A percentile compares a stretch with the other conserved stretches of the same genome.
These are phyloP conservation scores for Phialophora macrospora DNA, from an alignment of 2,329 filamentous ascomycete species.

Conservation along the genomic window DNA sequence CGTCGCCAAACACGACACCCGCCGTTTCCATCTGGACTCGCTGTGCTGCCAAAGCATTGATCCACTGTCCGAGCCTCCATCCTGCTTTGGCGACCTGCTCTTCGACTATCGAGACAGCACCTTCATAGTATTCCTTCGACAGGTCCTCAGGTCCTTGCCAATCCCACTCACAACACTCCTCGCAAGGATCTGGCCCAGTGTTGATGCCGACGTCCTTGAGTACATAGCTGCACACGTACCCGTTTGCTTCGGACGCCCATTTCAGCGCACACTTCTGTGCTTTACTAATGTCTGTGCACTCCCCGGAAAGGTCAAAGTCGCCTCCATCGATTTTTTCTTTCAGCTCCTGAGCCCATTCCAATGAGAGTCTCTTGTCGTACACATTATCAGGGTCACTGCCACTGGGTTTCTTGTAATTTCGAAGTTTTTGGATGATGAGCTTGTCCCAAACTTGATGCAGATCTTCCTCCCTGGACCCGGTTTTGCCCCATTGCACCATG, in stretches of 20 bases:
- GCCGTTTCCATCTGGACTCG: slow-evolving; percentile 7
- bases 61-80: slow-evolving; percentile 19
- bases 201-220: slow-evolving; percentile 25
- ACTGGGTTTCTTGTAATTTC: slow-evolving; percentile 5
- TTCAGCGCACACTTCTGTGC: slow-evolving; percentile 24
- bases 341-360: slow-evolving; percentile 10
- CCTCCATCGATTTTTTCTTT: slow-evolving; percentile 3
- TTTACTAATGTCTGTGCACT: slow-evolving; percentile 17
- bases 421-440: slow-evolving; percentile 21
- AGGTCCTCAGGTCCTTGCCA: slow-evolving; percentile 15
- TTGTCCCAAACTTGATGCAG: slow-evolving; percentile 21
- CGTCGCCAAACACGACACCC: background rate
- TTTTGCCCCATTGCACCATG: slow-evolving; percentile 17
- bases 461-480: background rate
- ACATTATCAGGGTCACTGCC: slow-evolving; percentile 1
- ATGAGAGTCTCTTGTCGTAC: slow-evolving; percentile 16
- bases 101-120: slow-evolving; percentile 14
- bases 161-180: slow-evolving; percentile 16
- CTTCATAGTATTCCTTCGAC: slow-evolving; percentile 14
- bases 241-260: slow-evolving; percentile 30
- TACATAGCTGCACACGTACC: slow-evolving; percentile 28
- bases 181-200: slow-evolving; percentile 3
- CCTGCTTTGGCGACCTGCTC: slow-evolving; percentile 17
- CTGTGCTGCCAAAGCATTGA: slow-evolving; percentile 16
- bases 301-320: background rate